Evolutionary conservation across 139 green algal genomes (phyloP).

Genomic region (Zygnema cylindricum): DNA sequence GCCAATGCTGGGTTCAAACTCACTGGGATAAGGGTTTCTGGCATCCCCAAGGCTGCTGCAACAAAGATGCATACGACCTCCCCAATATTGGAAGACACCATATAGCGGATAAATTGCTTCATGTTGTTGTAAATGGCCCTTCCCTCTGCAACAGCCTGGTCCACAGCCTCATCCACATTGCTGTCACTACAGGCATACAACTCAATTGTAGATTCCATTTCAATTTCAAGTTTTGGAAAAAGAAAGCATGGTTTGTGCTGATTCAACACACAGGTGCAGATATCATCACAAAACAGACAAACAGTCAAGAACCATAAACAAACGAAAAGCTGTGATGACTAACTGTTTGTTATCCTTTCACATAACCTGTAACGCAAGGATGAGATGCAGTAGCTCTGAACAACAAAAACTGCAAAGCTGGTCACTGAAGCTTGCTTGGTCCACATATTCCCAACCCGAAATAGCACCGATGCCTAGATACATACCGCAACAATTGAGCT

Average conservation of each 20-base stretch:
- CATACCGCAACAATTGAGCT: constrained; percentile 64
- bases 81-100: constrained; percentile 72
- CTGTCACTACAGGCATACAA: too few relatives aligned
- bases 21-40: constrained; percentile 66
- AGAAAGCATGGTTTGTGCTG: neutral
- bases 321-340: too few relatives aligned
- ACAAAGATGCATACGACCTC: constrained; percentile 74
- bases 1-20: neutral
- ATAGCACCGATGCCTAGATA: neutral
- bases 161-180: too few relatives aligned
- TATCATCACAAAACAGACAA: neutral
- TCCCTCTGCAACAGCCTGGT: constrained; percentile 66
- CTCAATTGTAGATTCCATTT: too few relatives aligned
- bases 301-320: too few relatives aligned
- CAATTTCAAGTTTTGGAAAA: too few relatives aligned
- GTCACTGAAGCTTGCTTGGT: too few relatives aligned
- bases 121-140: constrained; percentile 72
- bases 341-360: too few relatives aligned
- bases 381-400: neutral
- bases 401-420: neutral
- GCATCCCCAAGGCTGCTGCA: constrained; percentile 67
- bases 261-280: neutral
- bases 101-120: constrained; percentile 73
- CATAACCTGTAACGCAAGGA: too few relatives aligned
- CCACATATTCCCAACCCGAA: too few relatives aligned